A percentile compares a stretch with the other conserved stretches of the same genome.
These are phyloP conservation scores for Physaria fendleri DNA, from an alignment of 345 rosid species.

Conservation along the genomic window DNA sequence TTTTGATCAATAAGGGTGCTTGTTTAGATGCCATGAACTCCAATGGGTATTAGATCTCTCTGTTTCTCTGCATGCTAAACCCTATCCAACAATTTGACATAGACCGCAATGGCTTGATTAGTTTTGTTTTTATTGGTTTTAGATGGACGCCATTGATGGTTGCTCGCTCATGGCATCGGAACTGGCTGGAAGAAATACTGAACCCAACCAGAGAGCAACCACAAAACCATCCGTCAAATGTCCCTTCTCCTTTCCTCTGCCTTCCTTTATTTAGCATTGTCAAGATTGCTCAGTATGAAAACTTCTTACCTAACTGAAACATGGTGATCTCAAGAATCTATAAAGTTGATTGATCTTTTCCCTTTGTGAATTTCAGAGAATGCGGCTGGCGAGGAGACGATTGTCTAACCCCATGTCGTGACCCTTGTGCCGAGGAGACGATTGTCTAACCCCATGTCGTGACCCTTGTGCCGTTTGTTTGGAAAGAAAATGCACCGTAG, in stretches of 20 bases:
- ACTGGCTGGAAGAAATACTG: constrained; percentile 72
- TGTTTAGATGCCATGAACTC: constrained; percentile 57
- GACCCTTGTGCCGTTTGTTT: constrained; percentile 87
- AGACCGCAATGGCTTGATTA: neutral
- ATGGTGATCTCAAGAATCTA: neutral
- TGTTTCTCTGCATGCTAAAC: neutral
- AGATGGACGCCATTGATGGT: constrained; percentile 96
- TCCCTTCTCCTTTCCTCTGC: constrained; percentile 69
- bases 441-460: constrained; percentile 41
- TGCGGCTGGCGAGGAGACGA: constrained; percentile 76
- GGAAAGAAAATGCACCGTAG: constrained; percentile 76
- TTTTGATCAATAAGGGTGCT: constrained; percentile 81
- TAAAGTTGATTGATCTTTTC: neutral
- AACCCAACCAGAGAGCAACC: constrained; percentile 38
- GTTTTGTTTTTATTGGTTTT: constrained; percentile 17
- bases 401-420: too few relatives aligned
- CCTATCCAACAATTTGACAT: neutral
- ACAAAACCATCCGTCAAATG: constrained; percentile 25
- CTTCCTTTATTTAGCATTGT: constrained; percentile 93
- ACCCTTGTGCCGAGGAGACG: too few relatives aligned
- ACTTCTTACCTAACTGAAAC: neutral
- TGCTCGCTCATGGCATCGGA: constrained; percentile 87
- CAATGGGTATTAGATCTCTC: constrained; percentile 49
- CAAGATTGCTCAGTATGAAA: constrained; percentile 73
- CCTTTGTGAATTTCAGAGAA: constrained; percentile 45